Percentiles rank a stretch among this genome's conserved stretches.
Conservation (phyloP, 2,329 filamentous ascomycete species). For the Corinectria fuckeliana region DNA sequence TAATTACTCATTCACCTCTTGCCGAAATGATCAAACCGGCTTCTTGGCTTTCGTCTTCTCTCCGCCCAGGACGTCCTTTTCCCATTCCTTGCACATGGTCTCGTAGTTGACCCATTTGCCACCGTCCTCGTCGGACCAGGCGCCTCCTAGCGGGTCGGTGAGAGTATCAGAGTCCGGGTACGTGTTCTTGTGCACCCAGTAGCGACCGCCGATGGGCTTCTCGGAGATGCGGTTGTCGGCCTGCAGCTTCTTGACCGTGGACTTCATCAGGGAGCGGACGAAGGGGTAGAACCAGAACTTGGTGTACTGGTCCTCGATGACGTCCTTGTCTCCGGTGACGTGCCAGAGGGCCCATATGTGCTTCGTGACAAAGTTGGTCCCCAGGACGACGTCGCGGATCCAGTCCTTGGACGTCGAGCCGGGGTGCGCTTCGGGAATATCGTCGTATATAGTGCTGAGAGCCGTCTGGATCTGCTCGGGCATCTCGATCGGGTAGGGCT, state of each 20-base stretch:
- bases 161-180: slow-evolving; percentile 19
- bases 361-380: slow-evolving; percentile 44
- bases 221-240: slow-evolving; percentile 4
- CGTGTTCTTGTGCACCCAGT: slow-evolving; percentile 16
- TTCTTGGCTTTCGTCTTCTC: slow-evolving; percentile 13
- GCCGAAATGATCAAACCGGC: too few relatives aligned
- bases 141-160: slow-evolving; percentile 28
- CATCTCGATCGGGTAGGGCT: slow-evolving; percentile 42
- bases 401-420: slow-evolving; percentile 39
- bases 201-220: slow-evolving; percentile 15
- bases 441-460: slow-evolving; percentile 41
- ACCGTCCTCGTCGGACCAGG: slow-evolving; percentile 26
- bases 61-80: slow-evolving; percentile 34
- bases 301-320: slow-evolving; percentile 23
- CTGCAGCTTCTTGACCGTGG: slow-evolving; percentile 16
- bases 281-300: slow-evolving; percentile 26
- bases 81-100: slow-evolving; percentile 37
- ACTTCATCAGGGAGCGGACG: slow-evolving; percentile 13
- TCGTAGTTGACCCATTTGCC: slow-evolving; percentile 37
- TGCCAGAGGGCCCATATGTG: slow-evolving; percentile 26
- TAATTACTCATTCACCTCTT: not conserved
- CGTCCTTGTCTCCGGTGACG: slow-evolving; percentile 21
- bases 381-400: slow-evolving; percentile 43
- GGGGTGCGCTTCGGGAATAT: slow-evolving; percentile 37
- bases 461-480: slow-evolving; percentile 40